Conservation (phyloP, 345 rosid species). For the Odontarrhena argentea region DNA sequence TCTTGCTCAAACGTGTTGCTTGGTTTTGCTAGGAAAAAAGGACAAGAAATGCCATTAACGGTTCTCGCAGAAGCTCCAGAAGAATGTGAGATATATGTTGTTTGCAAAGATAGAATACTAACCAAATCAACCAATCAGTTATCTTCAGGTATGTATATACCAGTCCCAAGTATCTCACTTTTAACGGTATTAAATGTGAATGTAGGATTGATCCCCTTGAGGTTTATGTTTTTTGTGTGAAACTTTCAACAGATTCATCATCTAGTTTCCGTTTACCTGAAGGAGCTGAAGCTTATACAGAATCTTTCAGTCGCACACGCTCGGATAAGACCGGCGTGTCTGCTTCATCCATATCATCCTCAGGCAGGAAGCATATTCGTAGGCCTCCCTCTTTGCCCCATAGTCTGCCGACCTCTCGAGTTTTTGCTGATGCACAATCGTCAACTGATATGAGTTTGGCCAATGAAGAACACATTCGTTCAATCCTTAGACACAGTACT, state of each 20-base stretch:
- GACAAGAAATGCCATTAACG: constrained; percentile 55
- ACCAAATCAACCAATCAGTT: constrained; percentile 50
- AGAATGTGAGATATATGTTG: constrained; percentile 54
- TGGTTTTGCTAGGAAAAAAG: constrained; percentile 52
- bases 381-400: constrained; percentile 34
- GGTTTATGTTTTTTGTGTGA: constrained; percentile 1
- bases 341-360: constrained; percentile 33
- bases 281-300: constrained; percentile 40
- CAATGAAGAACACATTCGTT: constrained; percentile 37
- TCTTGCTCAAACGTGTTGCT: constrained; percentile 6
- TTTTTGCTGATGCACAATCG: constrained; percentile 38
- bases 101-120: constrained; percentile 49
- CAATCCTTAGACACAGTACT: constrained; percentile 34
- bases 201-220: neutral
- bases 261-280: constrained; percentile 39
- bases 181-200: constrained; percentile 6
- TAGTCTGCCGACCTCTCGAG: constrained; percentile 27
- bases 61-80: constrained; percentile 57
- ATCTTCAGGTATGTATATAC: constrained; percentile 46
- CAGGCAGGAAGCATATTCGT: constrained; percentile 28
- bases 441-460: constrained; percentile 26
- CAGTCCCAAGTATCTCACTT: neutral
- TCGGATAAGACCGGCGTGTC: constrained; percentile 36
- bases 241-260: constrained; percentile 28
- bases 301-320: constrained; percentile 37